These are phyloP conservation scores for Vigna radiata DNA, from an alignment of 306 rosid species.

Conservation along the genomic window DNA sequence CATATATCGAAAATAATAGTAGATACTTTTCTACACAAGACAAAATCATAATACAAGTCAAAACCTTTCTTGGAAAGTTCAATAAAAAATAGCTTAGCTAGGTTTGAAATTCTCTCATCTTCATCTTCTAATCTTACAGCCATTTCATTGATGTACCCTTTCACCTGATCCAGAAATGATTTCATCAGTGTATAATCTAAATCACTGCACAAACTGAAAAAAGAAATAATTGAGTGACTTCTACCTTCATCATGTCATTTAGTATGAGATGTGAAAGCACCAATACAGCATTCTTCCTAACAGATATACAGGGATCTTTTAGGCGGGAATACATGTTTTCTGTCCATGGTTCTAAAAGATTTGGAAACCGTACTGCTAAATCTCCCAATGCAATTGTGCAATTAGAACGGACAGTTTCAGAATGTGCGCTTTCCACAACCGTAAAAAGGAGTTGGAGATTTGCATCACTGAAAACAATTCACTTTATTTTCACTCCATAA, in stretches of 20 bases:
- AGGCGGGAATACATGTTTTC: conserved; percentile 93
- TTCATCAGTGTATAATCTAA: conserved; percentile 43
- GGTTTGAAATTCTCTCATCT: conserved; percentile 86
- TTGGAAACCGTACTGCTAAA: conserved; percentile 94
- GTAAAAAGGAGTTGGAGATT: conserved; percentile 98
- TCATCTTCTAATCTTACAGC: conserved; percentile 88
- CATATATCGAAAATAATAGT: conserved; percentile 34
- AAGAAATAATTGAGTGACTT: conserved; percentile 25
- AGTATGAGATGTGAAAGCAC: conserved; percentile 98
- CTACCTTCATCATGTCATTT: conserved; percentile 99
- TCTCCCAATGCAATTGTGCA: conserved; percentile 95
- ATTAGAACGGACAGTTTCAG: conserved; percentile 93
- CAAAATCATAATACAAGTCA: conserved; percentile 14
- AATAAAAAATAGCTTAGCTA: conserved; percentile 84
- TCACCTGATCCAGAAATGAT: conserved; percentile 64
- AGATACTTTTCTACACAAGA: conserved; percentile 13
- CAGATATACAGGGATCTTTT: conserved; percentile 75
- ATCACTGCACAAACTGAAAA: conserved; percentile 36
- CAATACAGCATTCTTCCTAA: conserved; percentile 93
- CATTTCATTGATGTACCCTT: conserved; percentile 95
- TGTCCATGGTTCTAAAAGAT: conserved; percentile 96
- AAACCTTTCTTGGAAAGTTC: conserved; percentile 96
- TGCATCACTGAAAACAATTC: conserved; percentile 65
- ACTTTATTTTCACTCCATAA: conserved; percentile 33
- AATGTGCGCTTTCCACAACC: conserved; percentile 76